Percentiles rank a stretch among this genome's conserved stretches.
Evolutionary conservation across 371 early-diverging fungal species (phyloP).

Genomic region (Mortierella sp.): DNA sequence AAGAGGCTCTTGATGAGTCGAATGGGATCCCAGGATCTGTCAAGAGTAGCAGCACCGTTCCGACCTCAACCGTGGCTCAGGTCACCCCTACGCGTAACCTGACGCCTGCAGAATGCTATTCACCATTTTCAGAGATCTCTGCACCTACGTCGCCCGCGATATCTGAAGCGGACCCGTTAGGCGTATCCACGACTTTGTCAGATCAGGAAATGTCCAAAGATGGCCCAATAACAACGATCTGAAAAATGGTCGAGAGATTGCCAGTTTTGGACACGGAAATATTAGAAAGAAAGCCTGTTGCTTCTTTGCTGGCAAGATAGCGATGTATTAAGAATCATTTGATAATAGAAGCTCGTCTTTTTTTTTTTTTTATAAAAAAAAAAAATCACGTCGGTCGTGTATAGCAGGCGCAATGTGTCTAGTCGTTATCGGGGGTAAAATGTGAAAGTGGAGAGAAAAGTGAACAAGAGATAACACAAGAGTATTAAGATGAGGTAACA

Average conservation of each 20-base stretch:
- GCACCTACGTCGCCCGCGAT: slow-evolving; percentile 31
- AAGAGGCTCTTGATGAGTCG: slow-evolving; percentile 28
- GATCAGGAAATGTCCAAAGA: not conserved
- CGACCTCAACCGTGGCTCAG: not conserved
- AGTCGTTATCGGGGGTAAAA: not conserved
- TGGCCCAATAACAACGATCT: too few species aligned
- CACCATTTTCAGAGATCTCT: slow-evolving; percentile 49
- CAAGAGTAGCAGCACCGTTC: not conserved
- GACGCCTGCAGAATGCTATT: slow-evolving; percentile 36
- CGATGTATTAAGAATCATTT: too few species aligned
- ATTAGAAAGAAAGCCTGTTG: too few species aligned
- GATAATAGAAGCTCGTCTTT: not conserved
- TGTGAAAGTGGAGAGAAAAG: not conserved
- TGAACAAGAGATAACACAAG: not conserved
- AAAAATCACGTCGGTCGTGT: not conserved
- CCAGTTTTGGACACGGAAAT: too few species aligned
- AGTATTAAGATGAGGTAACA: slow-evolving; percentile 29
- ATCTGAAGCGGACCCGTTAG: slow-evolving; percentile 1
- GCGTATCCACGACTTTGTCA: not conserved
- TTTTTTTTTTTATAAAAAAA: not conserved
- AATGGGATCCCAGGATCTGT: not conserved
- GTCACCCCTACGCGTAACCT: slow-evolving; percentile 25
- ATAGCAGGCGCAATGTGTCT: not conserved
- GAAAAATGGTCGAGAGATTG: too few species aligned
- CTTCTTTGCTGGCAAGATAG: too few species aligned